phyloP scores from a whole-genome alignment of 305 asterid genomes.

The Fraxinus sp. region DNA sequence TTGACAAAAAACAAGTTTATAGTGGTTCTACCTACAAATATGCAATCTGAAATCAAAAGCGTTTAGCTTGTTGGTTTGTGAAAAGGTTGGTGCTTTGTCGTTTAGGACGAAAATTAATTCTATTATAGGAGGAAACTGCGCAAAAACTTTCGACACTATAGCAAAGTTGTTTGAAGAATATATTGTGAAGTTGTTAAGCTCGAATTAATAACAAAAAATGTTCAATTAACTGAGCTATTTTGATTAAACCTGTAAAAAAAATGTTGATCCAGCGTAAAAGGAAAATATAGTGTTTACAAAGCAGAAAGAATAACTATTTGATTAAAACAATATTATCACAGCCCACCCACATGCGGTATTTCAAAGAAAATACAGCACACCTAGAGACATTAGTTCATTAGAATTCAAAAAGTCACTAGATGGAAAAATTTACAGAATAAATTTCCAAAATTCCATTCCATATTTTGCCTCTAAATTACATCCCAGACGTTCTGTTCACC shows the following conservation, averaged over 20 bases:
- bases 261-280: not conserved
- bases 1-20: too few relatives aligned
- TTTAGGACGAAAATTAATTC: not conserved
- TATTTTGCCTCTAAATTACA: constrained; percentile 35
- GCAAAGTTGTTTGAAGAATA: not conserved
- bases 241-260: not conserved
- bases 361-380: constrained; percentile 35
- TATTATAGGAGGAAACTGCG: not conserved
- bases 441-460: constrained; percentile 25
- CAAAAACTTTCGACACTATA: not conserved
- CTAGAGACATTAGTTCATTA: constrained; percentile 6
- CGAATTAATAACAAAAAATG: not conserved
- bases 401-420: constrained; percentile 26
- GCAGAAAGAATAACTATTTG: not conserved
- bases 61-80: not conserved
- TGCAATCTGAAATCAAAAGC: not conserved
- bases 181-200: not conserved
- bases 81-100: not conserved
- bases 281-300: constrained; percentile 1
- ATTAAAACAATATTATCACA: constrained; percentile 25
- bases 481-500: constrained; percentile 76
- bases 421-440: constrained; percentile 42
- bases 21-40: not conserved
- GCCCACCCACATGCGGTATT: constrained; percentile 17
- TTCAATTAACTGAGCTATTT: not conserved